phyloP scores from a whole-genome alignment of 2,329 filamentous ascomycete genomes.

The Pleurostoma richardsiae region DNA sequence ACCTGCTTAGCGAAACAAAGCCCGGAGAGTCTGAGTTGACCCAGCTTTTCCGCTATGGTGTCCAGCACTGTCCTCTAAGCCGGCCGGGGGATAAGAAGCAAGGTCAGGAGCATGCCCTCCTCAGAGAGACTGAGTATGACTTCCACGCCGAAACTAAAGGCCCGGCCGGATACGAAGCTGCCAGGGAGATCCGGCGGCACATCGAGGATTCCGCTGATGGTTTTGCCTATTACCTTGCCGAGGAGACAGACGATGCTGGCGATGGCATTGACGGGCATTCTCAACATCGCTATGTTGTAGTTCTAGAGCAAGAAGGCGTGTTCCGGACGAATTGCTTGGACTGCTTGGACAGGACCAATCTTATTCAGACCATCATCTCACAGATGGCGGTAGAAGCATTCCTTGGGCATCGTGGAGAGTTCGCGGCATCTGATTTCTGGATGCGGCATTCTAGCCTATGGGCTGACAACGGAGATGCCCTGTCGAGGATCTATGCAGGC shows the following conservation, averaged over 20 bases:
- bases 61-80: constrained; percentile 69
- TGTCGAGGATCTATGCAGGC: constrained; percentile 94
- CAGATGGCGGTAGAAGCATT: constrained; percentile 89
- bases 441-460: constrained; percentile 87
- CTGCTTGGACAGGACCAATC: constrained; percentile 90
- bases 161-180: constrained; percentile 82
- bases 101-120: constrained; percentile 64
- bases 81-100: constrained; percentile 48
- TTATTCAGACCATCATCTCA: constrained; percentile 93
- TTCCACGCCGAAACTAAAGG: constrained; percentile 93
- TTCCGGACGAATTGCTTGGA: constrained; percentile 96
- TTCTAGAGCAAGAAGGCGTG: constrained; percentile 89
- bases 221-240: constrained; percentile 88
- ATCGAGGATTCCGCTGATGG: constrained; percentile 76
- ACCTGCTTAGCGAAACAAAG: constrained; percentile 88
- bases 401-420: constrained; percentile 64
- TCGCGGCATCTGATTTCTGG: constrained; percentile 78
- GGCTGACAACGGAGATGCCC: constrained; percentile 93
- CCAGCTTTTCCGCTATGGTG: constrained; percentile 71
- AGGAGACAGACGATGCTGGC: constrained; percentile 57
- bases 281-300: constrained; percentile 51
- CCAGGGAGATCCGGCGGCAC: constrained; percentile 73
- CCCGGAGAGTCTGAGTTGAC: constrained; percentile 81
- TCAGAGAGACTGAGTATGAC: constrained; percentile 85
- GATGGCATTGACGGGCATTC: constrained; percentile 30